Evolutionary conservation across 2,329 filamentous ascomycete genomes (phyloP).

Genomic region (Curvularia verruculosa): DNA sequence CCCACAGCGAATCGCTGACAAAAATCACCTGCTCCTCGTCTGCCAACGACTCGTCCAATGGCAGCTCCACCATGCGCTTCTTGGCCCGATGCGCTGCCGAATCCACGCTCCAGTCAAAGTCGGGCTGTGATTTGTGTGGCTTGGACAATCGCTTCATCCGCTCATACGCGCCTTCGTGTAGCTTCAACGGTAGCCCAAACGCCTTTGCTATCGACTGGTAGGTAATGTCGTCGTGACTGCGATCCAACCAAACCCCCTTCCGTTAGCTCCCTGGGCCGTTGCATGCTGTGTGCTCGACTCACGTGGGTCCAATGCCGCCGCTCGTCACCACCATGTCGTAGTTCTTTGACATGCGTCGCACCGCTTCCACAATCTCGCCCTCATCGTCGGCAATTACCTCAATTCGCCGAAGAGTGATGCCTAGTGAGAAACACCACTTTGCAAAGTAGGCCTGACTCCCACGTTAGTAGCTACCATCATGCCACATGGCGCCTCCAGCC

Average conservation of each 20-base stretch:
- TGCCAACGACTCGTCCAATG: slow-evolving; percentile 71
- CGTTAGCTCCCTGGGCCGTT: too few species aligned
- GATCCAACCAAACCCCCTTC: too few species aligned
- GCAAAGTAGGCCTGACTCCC: slow-evolving; percentile 60
- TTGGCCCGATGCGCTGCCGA: slow-evolving; percentile 80
- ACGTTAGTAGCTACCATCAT: slow-evolving; percentile 25
- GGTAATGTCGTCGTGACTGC: slow-evolving; percentile 94
- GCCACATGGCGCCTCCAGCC: not conserved
- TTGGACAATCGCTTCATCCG: slow-evolving; percentile 84
- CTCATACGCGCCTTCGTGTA: slow-evolving; percentile 77
- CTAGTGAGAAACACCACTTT: slow-evolving; percentile 69
- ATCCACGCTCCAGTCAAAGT: slow-evolving; percentile 85
- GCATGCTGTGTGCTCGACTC: slow-evolving; percentile 50
- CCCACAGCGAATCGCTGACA: slow-evolving; percentile 82
- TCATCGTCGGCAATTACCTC: slow-evolving; percentile 96
- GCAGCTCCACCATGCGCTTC: slow-evolving; percentile 87
- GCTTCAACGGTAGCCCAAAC: slow-evolving; percentile 75
- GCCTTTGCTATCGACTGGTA: slow-evolving; percentile 93
- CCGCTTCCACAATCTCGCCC: slow-evolving; percentile 85
- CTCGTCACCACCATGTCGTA: slow-evolving; percentile 97
- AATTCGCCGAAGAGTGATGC: slow-evolving; percentile 76
- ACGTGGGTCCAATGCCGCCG: slow-evolving; percentile 95
- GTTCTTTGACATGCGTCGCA: slow-evolving; percentile 80
- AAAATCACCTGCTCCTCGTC: slow-evolving; percentile 78
- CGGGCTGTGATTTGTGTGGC: slow-evolving; percentile 71